These are phyloP conservation scores for Albophoma yamanashiensis DNA, from an alignment of 2,329 filamentous ascomycete species.

Conservation along the genomic window DNA sequence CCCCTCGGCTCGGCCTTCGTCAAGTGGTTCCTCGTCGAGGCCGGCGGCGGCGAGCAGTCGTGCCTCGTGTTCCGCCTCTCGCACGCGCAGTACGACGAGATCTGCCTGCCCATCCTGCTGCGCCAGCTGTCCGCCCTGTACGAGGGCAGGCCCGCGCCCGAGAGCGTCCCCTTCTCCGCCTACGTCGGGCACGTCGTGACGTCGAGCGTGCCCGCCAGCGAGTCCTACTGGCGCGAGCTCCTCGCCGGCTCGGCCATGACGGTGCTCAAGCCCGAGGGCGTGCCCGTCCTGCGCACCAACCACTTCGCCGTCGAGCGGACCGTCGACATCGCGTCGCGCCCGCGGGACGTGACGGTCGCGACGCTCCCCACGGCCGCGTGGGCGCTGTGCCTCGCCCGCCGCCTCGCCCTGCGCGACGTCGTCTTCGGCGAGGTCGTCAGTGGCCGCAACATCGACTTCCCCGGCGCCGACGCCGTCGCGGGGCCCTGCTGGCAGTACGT, in stretches of 20 bases:
- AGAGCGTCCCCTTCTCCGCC: slow-evolving; percentile 31
- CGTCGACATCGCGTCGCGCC: slow-evolving; percentile 34
- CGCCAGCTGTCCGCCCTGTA: slow-evolving; percentile 45
- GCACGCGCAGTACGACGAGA: slow-evolving; percentile 60
- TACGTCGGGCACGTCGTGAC: slow-evolving; percentile 32
- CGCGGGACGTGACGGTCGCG: slow-evolving; percentile 48
- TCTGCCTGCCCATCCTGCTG: slow-evolving; percentile 52
- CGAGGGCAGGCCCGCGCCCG: slow-evolving; percentile 13
- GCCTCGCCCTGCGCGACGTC: slow-evolving; percentile 41
- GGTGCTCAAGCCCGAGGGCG: slow-evolving; percentile 22
- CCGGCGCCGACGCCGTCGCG: slow-evolving; percentile 43
- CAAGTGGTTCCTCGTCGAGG: slow-evolving; percentile 44
- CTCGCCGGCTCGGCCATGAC: slow-evolving; percentile 44
- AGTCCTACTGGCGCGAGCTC: slow-evolving; percentile 50
- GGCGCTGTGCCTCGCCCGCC: slow-evolving; percentile 50
- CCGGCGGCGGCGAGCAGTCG: slow-evolving; percentile 14
- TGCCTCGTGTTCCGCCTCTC: slow-evolving; percentile 52
- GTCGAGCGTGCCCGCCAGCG: slow-evolving; percentile 33
- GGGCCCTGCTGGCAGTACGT: slow-evolving; percentile 60
- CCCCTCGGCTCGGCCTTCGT: slow-evolving; percentile 49
- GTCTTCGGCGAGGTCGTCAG: slow-evolving; percentile 57
- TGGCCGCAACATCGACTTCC: slow-evolving; percentile 49
- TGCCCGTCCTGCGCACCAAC: slow-evolving; percentile 21
- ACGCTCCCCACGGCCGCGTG: slow-evolving; percentile 58
- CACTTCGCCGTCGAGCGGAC: slow-evolving; percentile 32